Evolutionary conservation across 495 filamentous ascomycete species (phyloP), one percentile per base, ranked within the genome.

Genomic region (Tetracladium setigerum): DNA sequence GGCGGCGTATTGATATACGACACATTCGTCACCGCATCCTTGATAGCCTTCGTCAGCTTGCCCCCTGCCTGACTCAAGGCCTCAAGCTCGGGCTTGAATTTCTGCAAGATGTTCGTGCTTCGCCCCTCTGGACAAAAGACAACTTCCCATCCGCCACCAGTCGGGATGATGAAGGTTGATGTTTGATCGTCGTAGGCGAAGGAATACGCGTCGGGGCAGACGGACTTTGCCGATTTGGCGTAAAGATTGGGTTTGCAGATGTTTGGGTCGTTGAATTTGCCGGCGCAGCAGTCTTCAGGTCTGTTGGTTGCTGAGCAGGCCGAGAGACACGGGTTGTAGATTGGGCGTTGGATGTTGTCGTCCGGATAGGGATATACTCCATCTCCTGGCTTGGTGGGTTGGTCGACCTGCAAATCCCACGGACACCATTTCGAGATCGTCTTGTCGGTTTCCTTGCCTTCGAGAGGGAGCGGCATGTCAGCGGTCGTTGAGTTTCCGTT

Each of bases 141-240:
- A n/a, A 90, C 68, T 62, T 88, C 74, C 67, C 82, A 91, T 1
- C 84, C 86, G 5, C 74, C 80, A 5, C 84, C 84, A 19, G 67
- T 67, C 0, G 86, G 84, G 7, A 88, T 73, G 48, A 86, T 82
- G 61, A 91, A 90, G 0, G 86, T 90, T 36, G 77, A 82, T 5
- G 72, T 73, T 42, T 76, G 66, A 64, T 91, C 87, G 56, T 91
- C 84, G 53, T 78, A 90, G 9, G 86, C 83, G 57, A 75, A 91
- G 57, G 79, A 84, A 61, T 90, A 91, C 14, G 86, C 86, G 64
- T 91, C 86, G 2, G 86, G 86, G 61, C 86, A 91, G 13, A 89
- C 74, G 14, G 49, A 63, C 70, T 91, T 91, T 27, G 82, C 83
- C 15, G 65, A 59, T 47, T 60, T 70, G 45, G 74, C 77, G 59